Conservation (phyloP, 768 basidiomycete genomes). For the Amanita exitialis region DNA sequence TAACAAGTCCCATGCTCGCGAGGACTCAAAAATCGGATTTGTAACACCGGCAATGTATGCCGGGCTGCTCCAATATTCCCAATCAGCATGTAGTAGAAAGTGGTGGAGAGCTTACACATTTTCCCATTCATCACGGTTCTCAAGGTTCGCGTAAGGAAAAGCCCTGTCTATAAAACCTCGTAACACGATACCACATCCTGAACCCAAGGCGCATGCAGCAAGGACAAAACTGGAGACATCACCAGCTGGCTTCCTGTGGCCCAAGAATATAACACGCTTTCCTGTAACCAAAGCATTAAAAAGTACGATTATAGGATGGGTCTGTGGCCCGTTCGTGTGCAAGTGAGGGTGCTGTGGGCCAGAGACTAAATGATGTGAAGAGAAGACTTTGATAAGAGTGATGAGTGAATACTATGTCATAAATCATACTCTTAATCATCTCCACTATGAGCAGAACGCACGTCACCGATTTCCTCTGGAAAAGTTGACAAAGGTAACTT, state of each 20-base stretch:
- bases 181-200: constrained; percentile 78
- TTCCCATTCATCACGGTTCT: constrained; percentile 84
- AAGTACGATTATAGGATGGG: constrained; percentile 90
- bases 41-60: constrained; percentile 97
- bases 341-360: constrained; percentile 86
- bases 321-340: constrained; percentile 83
- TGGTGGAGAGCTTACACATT: constrained; percentile 47
- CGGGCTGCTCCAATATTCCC: constrained; percentile 39
- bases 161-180: constrained; percentile 85
- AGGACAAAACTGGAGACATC: constrained; percentile 88
- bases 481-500: constrained; percentile 86
- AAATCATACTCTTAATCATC: background rate
- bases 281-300: constrained; percentile 95
- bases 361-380: constrained; percentile 40
- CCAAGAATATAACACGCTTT: constrained; percentile 94
- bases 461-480: constrained; percentile 94
- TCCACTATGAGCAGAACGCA: constrained; percentile 25
- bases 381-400: constrained; percentile 80
- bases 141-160: constrained; percentile 92
- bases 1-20: constrained; percentile 85
- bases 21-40: constrained; percentile 90
- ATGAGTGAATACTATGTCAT: constrained; percentile 77
- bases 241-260: constrained; percentile 82
- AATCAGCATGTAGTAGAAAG: background rate
- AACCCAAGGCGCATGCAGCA: constrained; percentile 88